A percentile compares a stretch with the other conserved stretches of the same genome.
These are phyloP conservation scores for Jackrogersella minutella DNA, from an alignment of 495 filamentous ascomycete species.

Conservation along the genomic window DNA sequence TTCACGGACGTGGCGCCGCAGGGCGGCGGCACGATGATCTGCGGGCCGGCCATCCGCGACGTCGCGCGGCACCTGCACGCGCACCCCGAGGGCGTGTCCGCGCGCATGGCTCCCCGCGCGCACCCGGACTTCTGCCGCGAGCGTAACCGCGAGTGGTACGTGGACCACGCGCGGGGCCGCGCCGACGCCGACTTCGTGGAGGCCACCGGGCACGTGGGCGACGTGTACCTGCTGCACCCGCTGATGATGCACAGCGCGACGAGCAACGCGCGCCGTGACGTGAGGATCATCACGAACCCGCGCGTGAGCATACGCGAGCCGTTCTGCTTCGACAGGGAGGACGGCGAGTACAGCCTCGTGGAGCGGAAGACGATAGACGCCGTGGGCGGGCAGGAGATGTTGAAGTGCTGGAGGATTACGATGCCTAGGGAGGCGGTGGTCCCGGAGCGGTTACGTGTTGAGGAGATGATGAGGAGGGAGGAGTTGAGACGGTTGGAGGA, in stretches of 20 bases:
- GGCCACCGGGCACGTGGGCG: slow-evolving; percentile 68
- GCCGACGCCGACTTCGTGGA: slow-evolving; percentile 66
- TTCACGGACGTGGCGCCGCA: slow-evolving; percentile 69
- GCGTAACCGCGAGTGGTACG: slow-evolving; percentile 63
- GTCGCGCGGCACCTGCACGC: slow-evolving; percentile 68
- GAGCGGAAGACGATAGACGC: slow-evolving; percentile 70
- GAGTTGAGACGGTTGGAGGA: slow-evolving; percentile 53
- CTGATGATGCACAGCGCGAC: slow-evolving; percentile 76
- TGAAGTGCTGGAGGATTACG: slow-evolving; percentile 70
- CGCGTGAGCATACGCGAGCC: slow-evolving; percentile 69
- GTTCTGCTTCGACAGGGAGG: slow-evolving; percentile 68
- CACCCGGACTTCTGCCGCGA: slow-evolving; percentile 50
- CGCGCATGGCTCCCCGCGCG: slow-evolving; percentile 67
- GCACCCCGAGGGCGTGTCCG: slow-evolving; percentile 73
- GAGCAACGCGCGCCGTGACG: slow-evolving; percentile 64
- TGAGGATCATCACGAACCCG: slow-evolving; percentile 77
- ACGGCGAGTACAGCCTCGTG: slow-evolving; percentile 67
- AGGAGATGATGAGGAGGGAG: slow-evolving; percentile 60
- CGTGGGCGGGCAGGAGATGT: slow-evolving; percentile 62
- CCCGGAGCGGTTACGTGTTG: slow-evolving; percentile 51
- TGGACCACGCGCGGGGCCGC: slow-evolving; percentile 53
- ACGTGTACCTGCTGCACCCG: slow-evolving; percentile 75
- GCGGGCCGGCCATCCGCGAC: slow-evolving; percentile 63
- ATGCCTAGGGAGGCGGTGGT: slow-evolving; percentile 57
- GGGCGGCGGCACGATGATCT: slow-evolving; percentile 75